Conservation (phyloP, 768 basidiomycete genomes). For the Tephrocybe sp. region DNA sequence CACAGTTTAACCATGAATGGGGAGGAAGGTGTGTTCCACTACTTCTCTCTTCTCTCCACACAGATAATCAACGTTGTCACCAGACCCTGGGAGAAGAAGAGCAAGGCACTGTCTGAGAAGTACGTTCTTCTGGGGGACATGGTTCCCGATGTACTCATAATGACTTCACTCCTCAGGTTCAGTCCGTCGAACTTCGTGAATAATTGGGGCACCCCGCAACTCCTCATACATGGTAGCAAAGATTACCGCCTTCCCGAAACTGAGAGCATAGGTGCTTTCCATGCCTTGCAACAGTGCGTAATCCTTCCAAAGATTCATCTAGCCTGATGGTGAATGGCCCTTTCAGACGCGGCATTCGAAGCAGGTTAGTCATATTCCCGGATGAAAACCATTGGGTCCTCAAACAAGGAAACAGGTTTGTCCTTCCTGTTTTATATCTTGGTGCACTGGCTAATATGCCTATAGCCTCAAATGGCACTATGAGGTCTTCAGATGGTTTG, state of each 20-base stretch:
- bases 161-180: conserved; percentile 40
- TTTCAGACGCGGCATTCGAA: conserved; percentile 65
- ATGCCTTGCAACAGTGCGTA: conserved; percentile 80
- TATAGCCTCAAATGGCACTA: conserved; percentile 89
- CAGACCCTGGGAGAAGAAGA: conserved; percentile 68
- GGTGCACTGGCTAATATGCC: background rate
- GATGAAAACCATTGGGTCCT: conserved; percentile 94
- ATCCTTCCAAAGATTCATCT: background rate
- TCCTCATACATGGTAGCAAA: conserved; percentile 85
- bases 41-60: background rate
- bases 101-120: conserved; percentile 56
- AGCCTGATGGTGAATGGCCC: background rate
- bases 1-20: conserved; percentile 85
- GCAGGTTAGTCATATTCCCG: conserved; percentile 80
- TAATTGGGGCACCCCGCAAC: conserved; percentile 85
- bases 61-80: background rate
- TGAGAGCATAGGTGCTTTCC: conserved; percentile 82
- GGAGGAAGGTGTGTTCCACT: conserved; percentile 51
- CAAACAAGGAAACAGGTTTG: conserved; percentile 73
- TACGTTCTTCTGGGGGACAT: conserved; percentile 25
- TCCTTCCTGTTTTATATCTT: background rate
- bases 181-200: conserved; percentile 81
- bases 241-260: conserved; percentile 87
- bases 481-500: conserved; percentile 92
- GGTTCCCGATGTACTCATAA: background rate